Conservation (phyloP, 371 early-diverging fungal genomes). For the Rhizopus arrhizus region DNA sequence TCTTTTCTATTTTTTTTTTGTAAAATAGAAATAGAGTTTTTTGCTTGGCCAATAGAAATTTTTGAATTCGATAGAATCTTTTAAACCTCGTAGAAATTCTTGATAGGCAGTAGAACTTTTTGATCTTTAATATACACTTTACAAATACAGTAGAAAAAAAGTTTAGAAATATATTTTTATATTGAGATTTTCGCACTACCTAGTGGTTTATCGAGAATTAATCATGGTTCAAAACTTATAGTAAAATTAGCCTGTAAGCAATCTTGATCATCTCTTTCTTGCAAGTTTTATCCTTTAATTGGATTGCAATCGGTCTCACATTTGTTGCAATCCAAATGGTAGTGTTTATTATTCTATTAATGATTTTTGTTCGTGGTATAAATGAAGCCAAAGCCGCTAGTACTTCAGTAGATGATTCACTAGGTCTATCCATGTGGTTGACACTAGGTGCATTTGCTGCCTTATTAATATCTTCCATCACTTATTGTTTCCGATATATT, state of each 20-base stretch:
- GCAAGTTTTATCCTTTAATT: conserved; percentile 33
- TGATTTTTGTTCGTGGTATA: conserved; percentile 39
- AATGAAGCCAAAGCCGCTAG: conserved; percentile 29
- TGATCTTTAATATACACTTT: conserved; percentile 4
- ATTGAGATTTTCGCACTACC: conserved; percentile 4
- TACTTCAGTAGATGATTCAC: conserved; percentile 24
- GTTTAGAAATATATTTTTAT: conserved; percentile 6
- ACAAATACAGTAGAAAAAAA: conserved; percentile 5
- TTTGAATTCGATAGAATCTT: no score
- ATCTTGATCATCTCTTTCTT: conserved; percentile 23
- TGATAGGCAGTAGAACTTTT: conserved; percentile 2
- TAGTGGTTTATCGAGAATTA: conserved; percentile 4
- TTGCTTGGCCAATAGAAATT: not conserved
- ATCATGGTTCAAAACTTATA: conserved; percentile 1
- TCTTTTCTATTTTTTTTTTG: not conserved
- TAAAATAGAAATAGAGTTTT: conserved; percentile 5
- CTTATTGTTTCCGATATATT: conserved; percentile 28
- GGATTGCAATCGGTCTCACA: conserved; percentile 3
- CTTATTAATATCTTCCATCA: conserved; percentile 23
- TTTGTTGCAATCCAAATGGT: conserved; percentile 22
- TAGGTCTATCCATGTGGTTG: conserved; percentile 37
- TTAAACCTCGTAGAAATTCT: no score
- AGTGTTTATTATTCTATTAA: conserved; percentile 28
- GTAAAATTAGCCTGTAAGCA: conserved; percentile 8
- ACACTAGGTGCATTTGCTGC: conserved; percentile 33